These are phyloP conservation scores for Suhomyces terraborum DNA, from an alignment of 1,139 yeast genomes.

Conservation along the genomic window DNA sequence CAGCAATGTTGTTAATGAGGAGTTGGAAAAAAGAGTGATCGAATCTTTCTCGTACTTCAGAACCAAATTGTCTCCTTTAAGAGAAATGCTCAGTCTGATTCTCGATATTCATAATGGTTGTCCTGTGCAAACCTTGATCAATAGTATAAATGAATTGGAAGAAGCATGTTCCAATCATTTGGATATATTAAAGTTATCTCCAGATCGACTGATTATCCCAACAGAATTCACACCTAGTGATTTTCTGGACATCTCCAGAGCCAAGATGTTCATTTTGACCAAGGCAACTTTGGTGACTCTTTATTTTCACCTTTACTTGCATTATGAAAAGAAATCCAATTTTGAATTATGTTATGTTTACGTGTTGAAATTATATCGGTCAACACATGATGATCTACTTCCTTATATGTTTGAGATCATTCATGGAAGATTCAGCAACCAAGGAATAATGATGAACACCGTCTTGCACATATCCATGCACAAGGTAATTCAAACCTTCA, in stretches of 20 bases:
- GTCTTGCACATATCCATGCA: constrained; percentile 28
- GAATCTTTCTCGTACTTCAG: constrained; percentile 12
- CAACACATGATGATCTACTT: constrained; percentile 23
- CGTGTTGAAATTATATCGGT: constrained; percentile 24
- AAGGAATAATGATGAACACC: constrained; percentile 32
- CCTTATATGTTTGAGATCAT: constrained; percentile 26
- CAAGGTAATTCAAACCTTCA: constrained; percentile 26
- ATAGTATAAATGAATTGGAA: constrained; percentile 23
- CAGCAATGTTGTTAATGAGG: constrained; percentile 3
- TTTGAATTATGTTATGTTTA: constrained; percentile 31
- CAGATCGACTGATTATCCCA: constrained; percentile 10
- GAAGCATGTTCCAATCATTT: constrained; percentile 14
- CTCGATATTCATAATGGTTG: constrained; percentile 26
- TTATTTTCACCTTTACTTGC: constrained; percentile 25
- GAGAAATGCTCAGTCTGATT: constrained; percentile 17
- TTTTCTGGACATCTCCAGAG: constrained; percentile 5
- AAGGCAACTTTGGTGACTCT: constrained; percentile 22
- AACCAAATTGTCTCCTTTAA: constrained; percentile 12
- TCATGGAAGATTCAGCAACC: constrained; percentile 26
- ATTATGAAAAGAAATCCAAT: constrained; percentile 30
- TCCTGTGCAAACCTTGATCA: constrained; percentile 26
- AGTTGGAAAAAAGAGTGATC: constrained; percentile 10
- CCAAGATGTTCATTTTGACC: constrained; percentile 19
- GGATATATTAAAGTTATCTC: constrained; percentile 3
- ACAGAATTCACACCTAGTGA: constrained; percentile 9